Evolutionary conservation across 2,329 filamentous ascomycete species (phyloP), one percentile per base, ranked within the genome.

Genomic region (Pseudogymnoascus sp.): DNA sequence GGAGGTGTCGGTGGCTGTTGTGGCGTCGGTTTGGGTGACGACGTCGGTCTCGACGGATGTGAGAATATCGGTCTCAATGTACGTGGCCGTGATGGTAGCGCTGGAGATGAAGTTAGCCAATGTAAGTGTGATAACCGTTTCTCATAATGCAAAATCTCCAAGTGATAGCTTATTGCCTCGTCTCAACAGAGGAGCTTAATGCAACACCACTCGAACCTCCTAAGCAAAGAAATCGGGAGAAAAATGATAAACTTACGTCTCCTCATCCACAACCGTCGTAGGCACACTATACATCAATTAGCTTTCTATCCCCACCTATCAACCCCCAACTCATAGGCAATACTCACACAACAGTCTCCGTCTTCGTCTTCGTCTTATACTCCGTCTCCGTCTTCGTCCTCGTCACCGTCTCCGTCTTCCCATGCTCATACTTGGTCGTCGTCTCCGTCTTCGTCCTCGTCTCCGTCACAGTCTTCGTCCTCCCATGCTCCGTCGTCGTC

Each of bases 401-500:
- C 13, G 35, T 37, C 36, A 3, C 33, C 33, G 2, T 4, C 10
- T 5, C 10, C 33, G 33, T 36, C 33, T 36, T 17, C 17, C 17
- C 17, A 17, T 17, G 17, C 17, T 17, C 17, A 17, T 17, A 17
- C 17, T 21, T n/a, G 3, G 44, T 9, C 13, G 1, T 5, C 21
- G 47, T 31, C 13, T 10, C 10, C 11, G 21, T 31, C 47, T 57
- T n/a, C 2, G n/a, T n/a, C 3, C n/a, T n/a, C 5, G 36, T 40
- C 15, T 17, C 37, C 9, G 60, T 54, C 3, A n/a, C 11, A 3
- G 29, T 33, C 33, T 61, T 35, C 5, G 24, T 35, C 15, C 33
- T 40, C 26, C 17, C 17, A 17, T 17, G 17, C 17, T 66, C 63
- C 10, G 63, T 5, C 13, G 13, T 13, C 1, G 35, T 63, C 9